phyloP scores from a whole-genome alignment of 2,329 filamentous ascomycete genomes.

The Fusarium metavorans region DNA sequence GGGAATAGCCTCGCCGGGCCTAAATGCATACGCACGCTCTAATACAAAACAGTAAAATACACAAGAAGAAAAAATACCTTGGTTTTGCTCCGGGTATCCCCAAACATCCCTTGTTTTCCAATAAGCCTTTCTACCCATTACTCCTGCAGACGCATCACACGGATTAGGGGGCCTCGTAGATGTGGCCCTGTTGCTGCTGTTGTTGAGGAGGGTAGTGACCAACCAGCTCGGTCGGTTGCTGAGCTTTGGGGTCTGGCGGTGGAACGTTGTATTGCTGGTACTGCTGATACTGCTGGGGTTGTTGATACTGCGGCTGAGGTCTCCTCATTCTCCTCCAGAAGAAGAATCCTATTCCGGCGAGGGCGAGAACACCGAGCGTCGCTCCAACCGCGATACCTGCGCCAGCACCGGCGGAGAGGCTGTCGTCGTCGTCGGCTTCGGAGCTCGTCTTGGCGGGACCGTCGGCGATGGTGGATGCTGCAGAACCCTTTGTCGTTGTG shows the following conservation, averaged over 20 bases:
- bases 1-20: background rate
- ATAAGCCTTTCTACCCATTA: background rate
- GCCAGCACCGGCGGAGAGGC: background rate
- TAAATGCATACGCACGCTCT: background rate
- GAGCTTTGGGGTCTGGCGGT: background rate
- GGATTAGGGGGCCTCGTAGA: background rate
- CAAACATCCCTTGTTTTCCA: background rate
- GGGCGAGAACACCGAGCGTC: background rate
- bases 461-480: background rate
- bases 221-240: background rate
- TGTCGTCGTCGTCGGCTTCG: background rate
- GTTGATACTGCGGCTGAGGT: background rate
- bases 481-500: background rate
- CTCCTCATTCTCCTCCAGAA: slow-evolving; percentile 10
- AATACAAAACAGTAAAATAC: background rate
- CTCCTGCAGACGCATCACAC: background rate
- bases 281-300: background rate
- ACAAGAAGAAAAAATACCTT: background rate
- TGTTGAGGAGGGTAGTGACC: background rate
- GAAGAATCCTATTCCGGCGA: slow-evolving; percentile 4
- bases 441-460: background rate
- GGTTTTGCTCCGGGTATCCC: background rate
- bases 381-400: slow-evolving; percentile 16
- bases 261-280: background rate
- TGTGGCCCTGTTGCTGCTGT: background rate